These are phyloP conservation scores for Cenchrus purpureus DNA, from an alignment of 176 grass and related monocot genomes.

Conservation along the genomic window DNA sequence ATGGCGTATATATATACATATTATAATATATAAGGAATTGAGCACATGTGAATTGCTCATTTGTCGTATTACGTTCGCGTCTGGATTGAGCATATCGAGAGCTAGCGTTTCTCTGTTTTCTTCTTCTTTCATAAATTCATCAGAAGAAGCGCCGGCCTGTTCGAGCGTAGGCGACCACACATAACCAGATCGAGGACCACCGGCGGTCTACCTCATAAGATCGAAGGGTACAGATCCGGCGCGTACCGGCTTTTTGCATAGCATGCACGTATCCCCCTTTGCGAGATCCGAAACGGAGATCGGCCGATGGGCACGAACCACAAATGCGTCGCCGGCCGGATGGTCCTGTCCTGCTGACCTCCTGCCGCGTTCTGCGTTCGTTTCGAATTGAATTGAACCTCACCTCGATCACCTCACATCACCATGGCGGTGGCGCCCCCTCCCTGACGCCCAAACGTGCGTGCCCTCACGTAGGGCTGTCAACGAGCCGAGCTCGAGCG, in stretches of 20 bases:
- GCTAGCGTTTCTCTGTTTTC: background rate
- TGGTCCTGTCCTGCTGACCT: background rate
- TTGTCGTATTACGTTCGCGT: background rate
- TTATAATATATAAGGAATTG: background rate
- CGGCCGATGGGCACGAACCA: background rate
- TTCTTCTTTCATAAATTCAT: too few relatives aligned
- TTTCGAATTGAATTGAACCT: background rate
- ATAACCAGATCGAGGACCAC: background rate
- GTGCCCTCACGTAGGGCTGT: background rate
- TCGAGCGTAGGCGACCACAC: background rate
- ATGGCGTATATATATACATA: too few relatives aligned
- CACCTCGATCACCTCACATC: background rate
- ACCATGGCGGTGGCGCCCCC: background rate
- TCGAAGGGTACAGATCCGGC: conserved; percentile 28
- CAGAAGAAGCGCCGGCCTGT: background rate
- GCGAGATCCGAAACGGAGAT: conserved; percentile 1
- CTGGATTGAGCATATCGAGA: background rate
- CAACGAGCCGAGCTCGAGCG: too few relatives aligned
- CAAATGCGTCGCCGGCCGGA: background rate
- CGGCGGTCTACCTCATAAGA: conserved; percentile 35
- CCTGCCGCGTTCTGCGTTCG: too few relatives aligned
- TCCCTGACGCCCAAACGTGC: background rate
- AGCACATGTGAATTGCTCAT: background rate
- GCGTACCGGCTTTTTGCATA: background rate
- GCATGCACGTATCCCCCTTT: background rate